A percentile compares a stretch with the other conserved stretches of the same genome.
Evolutionary conservation across 2,329 filamentous ascomycete genomes (phyloP).

Genomic region (Aspergillus pseudonomiae): DNA sequence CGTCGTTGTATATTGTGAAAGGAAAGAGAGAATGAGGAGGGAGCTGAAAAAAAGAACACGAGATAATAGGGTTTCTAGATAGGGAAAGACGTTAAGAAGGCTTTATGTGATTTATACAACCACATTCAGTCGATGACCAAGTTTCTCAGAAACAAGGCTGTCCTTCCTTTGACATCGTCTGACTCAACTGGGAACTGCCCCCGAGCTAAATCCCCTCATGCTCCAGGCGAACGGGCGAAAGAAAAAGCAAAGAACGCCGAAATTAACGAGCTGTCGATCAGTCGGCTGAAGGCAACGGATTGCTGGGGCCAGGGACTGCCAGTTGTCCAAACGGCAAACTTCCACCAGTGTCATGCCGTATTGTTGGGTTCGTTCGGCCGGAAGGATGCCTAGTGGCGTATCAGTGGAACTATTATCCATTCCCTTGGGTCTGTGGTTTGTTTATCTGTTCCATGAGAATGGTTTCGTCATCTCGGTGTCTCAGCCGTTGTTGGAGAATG

Average conservation of each 20-base stretch:
- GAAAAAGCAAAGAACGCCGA: neutral
- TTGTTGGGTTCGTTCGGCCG: neutral
- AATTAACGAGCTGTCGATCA: neutral
- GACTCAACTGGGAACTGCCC: neutral
- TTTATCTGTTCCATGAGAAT: neutral
- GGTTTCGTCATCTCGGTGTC: neutral
- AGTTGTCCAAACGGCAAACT: neutral
- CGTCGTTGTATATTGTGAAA: neutral
- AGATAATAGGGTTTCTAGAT: too few species aligned
- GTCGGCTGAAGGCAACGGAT: neutral
- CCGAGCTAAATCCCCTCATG: neutral
- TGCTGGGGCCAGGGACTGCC: neutral
- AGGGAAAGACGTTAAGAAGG: neutral
- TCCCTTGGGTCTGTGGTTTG: neutral
- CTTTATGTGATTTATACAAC: too few species aligned
- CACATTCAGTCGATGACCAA: neutral
- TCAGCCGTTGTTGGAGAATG: neutral
- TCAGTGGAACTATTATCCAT: neutral
- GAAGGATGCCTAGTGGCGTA: neutral
- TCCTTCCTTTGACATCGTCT: neutral
- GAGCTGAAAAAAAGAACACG: too few species aligned
- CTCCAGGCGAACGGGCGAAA: neutral
- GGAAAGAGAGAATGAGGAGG: too few species aligned
- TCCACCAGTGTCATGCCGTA: neutral
- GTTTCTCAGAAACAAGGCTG: neutral